A percentile compares a stretch with the other conserved stretches of the same genome.
phyloP scores from a whole-genome alignment of 2,329 filamentous ascomycete species.

The Parastagonospora avenae region DNA sequence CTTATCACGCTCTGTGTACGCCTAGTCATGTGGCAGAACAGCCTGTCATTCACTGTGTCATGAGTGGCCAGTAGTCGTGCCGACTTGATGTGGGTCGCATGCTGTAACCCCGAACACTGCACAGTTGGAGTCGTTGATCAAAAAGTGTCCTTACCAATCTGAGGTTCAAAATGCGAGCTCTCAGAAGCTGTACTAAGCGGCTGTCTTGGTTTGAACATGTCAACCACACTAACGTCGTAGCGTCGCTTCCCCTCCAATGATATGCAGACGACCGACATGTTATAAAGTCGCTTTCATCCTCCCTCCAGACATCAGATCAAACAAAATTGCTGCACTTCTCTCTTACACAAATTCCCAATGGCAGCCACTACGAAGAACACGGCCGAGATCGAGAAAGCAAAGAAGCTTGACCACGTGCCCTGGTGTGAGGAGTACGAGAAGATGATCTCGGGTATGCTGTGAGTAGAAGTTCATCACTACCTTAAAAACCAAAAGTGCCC shows the following conservation, averaged over 20 bases:
- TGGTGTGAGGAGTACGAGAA: constrained; percentile 67
- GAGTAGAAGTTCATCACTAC: constrained; percentile 21
- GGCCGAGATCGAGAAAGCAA: constrained; percentile 53
- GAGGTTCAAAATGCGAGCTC: constrained; percentile 27
- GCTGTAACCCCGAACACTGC: background rate
- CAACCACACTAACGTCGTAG: constrained; percentile 17
- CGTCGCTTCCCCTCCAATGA: too few relatives aligned
- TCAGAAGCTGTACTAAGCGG: background rate
- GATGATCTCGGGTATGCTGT: constrained; percentile 69
- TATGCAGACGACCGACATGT: too few relatives aligned
- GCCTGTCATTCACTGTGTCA: background rate
- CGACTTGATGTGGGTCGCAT: background rate
- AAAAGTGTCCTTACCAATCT: background rate
- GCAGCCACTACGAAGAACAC: constrained; percentile 50
- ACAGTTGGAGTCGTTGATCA: background rate
- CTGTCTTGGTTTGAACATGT: background rate
- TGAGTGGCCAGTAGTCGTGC: constrained; percentile 15
- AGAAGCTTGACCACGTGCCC: constrained; percentile 57
- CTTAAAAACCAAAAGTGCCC: too few relatives aligned
- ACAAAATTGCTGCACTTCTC: background rate
- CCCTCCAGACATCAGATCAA: too few relatives aligned
- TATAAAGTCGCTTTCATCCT: too few relatives aligned
- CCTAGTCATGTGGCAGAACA: background rate
- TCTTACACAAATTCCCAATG: constrained; percentile 29
- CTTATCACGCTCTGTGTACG: too few relatives aligned